phyloP scores from a whole-genome alignment of 768 basidiomycete genomes.

The Mycena vulgaris region DNA sequence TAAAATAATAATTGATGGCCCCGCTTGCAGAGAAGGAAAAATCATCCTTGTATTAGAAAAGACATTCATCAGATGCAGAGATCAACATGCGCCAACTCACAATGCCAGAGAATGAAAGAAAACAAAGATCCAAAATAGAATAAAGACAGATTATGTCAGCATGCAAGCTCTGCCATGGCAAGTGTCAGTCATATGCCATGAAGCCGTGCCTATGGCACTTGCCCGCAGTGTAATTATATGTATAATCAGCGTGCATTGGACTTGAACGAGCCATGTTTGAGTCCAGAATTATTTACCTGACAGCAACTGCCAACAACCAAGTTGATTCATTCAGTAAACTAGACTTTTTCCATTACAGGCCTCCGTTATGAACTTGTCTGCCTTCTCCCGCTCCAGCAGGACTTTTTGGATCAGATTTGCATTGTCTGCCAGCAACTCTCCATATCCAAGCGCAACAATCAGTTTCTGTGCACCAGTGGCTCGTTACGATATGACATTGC shows the following conservation, averaged over 20 bases:
- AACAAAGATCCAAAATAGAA: conserved; percentile 9
- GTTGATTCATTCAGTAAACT: too few species aligned
- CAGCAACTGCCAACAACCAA: too few species aligned
- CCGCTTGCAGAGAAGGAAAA: too few species aligned
- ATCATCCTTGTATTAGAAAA: conserved; percentile 2
- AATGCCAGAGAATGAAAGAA: conserved; percentile 6
- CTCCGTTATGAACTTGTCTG: too few species aligned
- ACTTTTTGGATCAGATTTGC: background rate
- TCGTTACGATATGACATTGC: background rate
- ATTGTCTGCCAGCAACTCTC: background rate
- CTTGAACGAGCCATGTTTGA: too few species aligned
- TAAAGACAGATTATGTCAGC: background rate
- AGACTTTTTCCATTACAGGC: too few species aligned
- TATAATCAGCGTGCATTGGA: too few species aligned
- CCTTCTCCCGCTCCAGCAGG: background rate
- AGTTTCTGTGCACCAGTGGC: background rate
- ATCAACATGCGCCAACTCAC: background rate
- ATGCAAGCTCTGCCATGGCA: background rate
- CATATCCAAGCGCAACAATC: background rate
- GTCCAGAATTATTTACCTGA: too few species aligned
- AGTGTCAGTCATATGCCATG: conserved; percentile 1
- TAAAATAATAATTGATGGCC: too few species aligned
- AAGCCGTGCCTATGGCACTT: background rate
- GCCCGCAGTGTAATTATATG: too few species aligned
- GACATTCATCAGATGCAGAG: background rate